These are phyloP conservation scores for Pleurotus tuoliensis DNA, from an alignment of 768 basidiomycete genomes.

Conservation along the genomic window DNA sequence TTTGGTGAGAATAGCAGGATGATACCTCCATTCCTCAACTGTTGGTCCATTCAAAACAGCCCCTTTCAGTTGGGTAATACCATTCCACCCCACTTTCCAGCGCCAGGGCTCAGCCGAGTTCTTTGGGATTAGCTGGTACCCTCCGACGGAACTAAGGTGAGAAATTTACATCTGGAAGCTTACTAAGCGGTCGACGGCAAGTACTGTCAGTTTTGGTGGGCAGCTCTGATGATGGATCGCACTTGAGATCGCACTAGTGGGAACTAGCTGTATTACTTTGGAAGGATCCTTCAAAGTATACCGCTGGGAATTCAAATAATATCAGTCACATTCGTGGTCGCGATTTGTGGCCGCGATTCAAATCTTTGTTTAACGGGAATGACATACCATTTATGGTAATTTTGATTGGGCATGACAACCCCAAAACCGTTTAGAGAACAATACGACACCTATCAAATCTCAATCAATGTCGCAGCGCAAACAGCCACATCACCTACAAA, in stretches of 20 bases:
- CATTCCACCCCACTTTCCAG: conserved; percentile 9
- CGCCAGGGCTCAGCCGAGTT: conserved; percentile 6
- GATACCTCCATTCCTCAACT: too few relatives aligned
- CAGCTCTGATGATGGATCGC: neutral
- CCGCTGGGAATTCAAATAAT: neutral
- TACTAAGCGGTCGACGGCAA: conserved; percentile 2
- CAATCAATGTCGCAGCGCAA: neutral
- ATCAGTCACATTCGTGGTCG: neutral
- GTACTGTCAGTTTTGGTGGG: neutral
- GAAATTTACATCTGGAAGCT: conserved; percentile 4
- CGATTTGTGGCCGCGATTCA: neutral
- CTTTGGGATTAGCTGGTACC: conserved; percentile 11
- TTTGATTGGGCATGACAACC: neutral
- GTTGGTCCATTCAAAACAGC: neutral
- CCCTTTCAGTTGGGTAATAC: neutral
- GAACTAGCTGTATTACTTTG: neutral
- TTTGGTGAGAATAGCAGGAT: neutral
- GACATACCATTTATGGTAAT: conserved; percentile 2
- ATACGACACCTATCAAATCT: conserved; percentile 1
- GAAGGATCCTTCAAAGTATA: too few relatives aligned
- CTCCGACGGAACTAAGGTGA: conserved; percentile 13
- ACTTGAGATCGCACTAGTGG: neutral
- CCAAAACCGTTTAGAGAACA: conserved; percentile 1
- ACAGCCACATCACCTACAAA: neutral
- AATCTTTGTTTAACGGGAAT: conserved; percentile 4